These are phyloP conservation scores for Adansonia rubrostipa DNA, from an alignment of 441 rosid species.

Conservation along the genomic window DNA sequence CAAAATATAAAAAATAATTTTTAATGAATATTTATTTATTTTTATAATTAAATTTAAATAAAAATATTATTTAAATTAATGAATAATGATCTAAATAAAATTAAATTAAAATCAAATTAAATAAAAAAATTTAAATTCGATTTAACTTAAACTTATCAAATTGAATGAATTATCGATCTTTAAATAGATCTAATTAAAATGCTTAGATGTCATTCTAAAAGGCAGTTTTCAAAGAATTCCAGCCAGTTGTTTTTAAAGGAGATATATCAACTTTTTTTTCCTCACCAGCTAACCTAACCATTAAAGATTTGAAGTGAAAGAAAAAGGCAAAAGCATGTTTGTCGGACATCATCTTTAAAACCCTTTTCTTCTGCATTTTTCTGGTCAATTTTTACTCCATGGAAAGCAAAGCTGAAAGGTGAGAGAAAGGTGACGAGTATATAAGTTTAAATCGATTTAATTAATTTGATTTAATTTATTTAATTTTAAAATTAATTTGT, in stretches of 20 bases:
- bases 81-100: neutral
- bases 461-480: too few relatives aligned
- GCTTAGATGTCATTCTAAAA: neutral
- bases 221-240: neutral
- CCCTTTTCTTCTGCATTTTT: neutral
- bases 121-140: too few relatives aligned
- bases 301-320: neutral
- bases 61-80: neutral
- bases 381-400: neutral
- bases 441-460: too few relatives aligned
- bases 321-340: neutral
- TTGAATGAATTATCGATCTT: too few relatives aligned
- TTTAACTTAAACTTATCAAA: too few relatives aligned
- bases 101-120: too few relatives aligned
- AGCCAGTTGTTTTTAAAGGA: neutral
- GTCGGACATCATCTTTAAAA: neutral
- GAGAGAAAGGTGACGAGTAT: neutral
- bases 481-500: too few relatives aligned
- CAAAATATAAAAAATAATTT: too few relatives aligned
- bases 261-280: neutral
- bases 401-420: slow-evolving; percentile 19
- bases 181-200: neutral
- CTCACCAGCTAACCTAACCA: neutral
- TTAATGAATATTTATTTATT: too few relatives aligned
- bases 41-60: too few relatives aligned